phyloP scores from a whole-genome alignment of 2,329 filamentous ascomycete genomes.

The Claviceps lovelessii region DNA sequence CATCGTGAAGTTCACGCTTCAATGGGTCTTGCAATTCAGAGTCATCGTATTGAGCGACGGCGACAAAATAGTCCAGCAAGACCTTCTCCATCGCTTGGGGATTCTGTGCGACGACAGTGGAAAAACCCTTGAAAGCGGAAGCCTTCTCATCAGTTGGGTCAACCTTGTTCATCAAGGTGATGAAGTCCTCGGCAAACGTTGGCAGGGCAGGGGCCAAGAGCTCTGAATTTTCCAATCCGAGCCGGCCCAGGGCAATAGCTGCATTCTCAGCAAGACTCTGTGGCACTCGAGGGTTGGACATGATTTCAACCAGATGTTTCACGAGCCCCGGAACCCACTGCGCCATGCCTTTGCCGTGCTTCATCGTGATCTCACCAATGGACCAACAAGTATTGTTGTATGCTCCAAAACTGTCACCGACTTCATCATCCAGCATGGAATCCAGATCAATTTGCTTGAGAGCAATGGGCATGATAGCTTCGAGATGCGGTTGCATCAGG shows the following conservation, averaged over 20 bases:
- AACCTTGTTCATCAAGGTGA: conserved; percentile 69
- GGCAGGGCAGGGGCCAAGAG: conserved; percentile 64
- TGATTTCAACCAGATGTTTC: conserved; percentile 63
- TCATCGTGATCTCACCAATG: conserved; percentile 78
- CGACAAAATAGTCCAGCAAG: conserved; percentile 65
- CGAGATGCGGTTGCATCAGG: conserved; percentile 61
- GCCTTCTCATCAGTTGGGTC: conserved; percentile 88
- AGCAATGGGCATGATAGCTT: conserved; percentile 63
- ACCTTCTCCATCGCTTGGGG: conserved; percentile 84
- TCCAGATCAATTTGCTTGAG: conserved; percentile 78
- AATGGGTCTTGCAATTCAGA: conserved; percentile 44
- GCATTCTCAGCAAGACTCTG: conserved; percentile 85
- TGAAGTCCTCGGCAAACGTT: conserved; percentile 68
- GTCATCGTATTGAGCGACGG: conserved; percentile 66
- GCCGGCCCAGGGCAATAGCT: conserved; percentile 75
- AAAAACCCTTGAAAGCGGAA: conserved; percentile 83
- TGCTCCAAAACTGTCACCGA: conserved; percentile 76
- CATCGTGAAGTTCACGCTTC: conserved; percentile 51
- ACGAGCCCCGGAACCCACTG: conserved; percentile 68
- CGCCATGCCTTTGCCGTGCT: conserved; percentile 58
- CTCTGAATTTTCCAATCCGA: conserved; percentile 67
- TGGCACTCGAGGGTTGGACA: conserved; percentile 73
- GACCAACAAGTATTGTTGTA: conserved; percentile 99
- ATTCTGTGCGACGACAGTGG: conserved; percentile 68
- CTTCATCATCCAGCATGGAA: conserved; percentile 59